Percentiles rank a stretch among this genome's conserved stretches.
Evolutionary conservation across 1,284 basidiomycete species (phyloP).

Genomic region (Microbotryomycetes sp.): DNA sequence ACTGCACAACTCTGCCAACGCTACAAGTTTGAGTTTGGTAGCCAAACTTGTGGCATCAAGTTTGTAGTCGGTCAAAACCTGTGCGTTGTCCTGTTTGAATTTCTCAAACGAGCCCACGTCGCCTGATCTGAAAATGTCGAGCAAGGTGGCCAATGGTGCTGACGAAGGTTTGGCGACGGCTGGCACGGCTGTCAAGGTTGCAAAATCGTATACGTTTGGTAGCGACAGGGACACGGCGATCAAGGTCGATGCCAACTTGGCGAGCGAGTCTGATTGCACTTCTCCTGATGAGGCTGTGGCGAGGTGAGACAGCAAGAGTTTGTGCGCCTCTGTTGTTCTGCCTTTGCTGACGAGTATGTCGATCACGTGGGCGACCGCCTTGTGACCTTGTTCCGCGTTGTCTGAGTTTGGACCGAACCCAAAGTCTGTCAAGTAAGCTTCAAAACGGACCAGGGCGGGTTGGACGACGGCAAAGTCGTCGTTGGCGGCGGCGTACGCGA

Average conservation of each 20-base stretch:
- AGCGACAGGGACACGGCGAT: constrained; percentile 57
- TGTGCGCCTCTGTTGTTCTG: constrained; percentile 40
- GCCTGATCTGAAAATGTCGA: constrained; percentile 64
- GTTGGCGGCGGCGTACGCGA: constrained; percentile 59
- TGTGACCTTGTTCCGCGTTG: constrained; percentile 39
- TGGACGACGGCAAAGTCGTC: constrained; percentile 64
- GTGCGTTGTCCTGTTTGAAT: constrained; percentile 2
- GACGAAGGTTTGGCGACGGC: constrained; percentile 47
- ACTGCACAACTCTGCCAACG: constrained; percentile 70
- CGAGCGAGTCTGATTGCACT: constrained; percentile 53
- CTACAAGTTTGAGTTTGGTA: constrained; percentile 73
- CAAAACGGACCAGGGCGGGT: constrained; percentile 57
- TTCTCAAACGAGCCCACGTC: constrained; percentile 46
- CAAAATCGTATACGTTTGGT: constrained; percentile 68
- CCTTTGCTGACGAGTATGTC: constrained; percentile 51
- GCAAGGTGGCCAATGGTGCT: constrained; percentile 52
- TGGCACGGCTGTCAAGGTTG: constrained; percentile 55
- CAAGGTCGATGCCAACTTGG: constrained; percentile 39
- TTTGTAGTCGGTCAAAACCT: constrained; percentile 7
- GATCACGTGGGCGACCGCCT: constrained; percentile 25
- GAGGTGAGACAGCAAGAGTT: constrained; percentile 47
- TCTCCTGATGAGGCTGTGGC: constrained; percentile 51
- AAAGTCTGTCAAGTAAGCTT: constrained; percentile 74
- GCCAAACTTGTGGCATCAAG: constrained; percentile 48
- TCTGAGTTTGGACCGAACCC: constrained; percentile 58